These are phyloP conservation scores for Penicillium sp. DNA, from an alignment of 2,329 filamentous ascomycete species.

Conservation along the genomic window DNA sequence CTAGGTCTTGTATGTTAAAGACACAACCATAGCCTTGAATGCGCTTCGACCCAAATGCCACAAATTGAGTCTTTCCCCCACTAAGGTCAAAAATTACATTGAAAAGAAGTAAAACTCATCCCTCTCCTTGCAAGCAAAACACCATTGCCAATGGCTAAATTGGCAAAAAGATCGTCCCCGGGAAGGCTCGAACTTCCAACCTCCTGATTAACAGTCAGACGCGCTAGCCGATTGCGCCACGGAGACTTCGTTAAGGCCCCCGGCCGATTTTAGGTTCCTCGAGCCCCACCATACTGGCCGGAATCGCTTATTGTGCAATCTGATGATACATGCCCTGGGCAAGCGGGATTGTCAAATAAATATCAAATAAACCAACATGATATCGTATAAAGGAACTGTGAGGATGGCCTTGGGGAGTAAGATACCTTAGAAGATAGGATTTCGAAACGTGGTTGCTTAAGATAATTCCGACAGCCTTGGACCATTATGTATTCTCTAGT, in stretches of 20 bases:
- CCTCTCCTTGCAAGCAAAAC: neutral
- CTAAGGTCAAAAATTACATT: neutral
- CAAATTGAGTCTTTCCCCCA: neutral
- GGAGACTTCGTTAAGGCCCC: constrained; percentile 15
- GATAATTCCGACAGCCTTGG: too few relatives aligned
- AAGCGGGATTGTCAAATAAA: too few relatives aligned
- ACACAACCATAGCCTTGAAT: too few relatives aligned
- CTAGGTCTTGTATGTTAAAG: too few relatives aligned
- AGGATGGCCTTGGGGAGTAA: too few relatives aligned
- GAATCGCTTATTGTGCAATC: neutral
- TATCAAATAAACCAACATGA: too few relatives aligned
- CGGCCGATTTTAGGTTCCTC: neutral
- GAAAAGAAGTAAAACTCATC: too few relatives aligned
- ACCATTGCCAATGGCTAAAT: neutral
- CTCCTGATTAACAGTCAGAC: constrained; percentile 37
- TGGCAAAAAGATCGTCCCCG: constrained; percentile 27
- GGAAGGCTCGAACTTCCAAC: constrained; percentile 42
- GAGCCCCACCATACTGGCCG: neutral
- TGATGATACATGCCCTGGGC: too few relatives aligned
- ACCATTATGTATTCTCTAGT: too few relatives aligned
- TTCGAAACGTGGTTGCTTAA: too few relatives aligned
- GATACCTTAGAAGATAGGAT: too few relatives aligned
- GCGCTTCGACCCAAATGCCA: neutral
- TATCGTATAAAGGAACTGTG: too few relatives aligned
- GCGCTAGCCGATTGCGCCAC: constrained; percentile 36